These are phyloP conservation scores for Aspergillus pseudoglaucus DNA, from an alignment of 2,329 filamentous ascomycete species.

Conservation along the genomic window DNA sequence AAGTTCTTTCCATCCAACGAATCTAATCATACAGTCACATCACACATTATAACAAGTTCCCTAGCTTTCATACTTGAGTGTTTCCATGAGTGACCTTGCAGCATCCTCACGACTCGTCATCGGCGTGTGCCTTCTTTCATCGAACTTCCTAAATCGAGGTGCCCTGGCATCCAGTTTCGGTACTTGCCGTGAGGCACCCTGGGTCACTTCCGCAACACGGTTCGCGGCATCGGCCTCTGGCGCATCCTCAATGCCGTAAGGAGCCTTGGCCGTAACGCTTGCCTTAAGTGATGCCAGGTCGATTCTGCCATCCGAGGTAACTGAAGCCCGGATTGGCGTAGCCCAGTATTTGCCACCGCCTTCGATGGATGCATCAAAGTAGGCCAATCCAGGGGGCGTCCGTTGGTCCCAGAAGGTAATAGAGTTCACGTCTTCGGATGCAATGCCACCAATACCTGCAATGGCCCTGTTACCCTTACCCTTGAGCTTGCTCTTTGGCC, in stretches of 20 bases:
- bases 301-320: conserved; percentile 42
- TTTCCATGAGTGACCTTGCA: conserved; percentile 26
- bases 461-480: conserved; percentile 27
- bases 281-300: conserved; percentile 31
- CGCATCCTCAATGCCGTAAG: conserved; percentile 32
- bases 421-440: conserved; percentile 32
- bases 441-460: conserved; percentile 37
- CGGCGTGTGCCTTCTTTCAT: conserved; percentile 3
- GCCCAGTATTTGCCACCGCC: conserved; percentile 51
- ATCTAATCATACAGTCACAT: conserved; percentile 29
- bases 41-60: neutral
- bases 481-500: conserved; percentile 36
- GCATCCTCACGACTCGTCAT: conserved; percentile 21
- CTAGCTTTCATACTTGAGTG: conserved; percentile 11
- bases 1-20: conserved; percentile 24
- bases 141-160: conserved; percentile 5
- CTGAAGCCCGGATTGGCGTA: conserved; percentile 40
- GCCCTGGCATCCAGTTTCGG: conserved; percentile 23
- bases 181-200: conserved; percentile 18
- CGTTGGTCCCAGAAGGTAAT: conserved; percentile 27
- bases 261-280: conserved; percentile 25
- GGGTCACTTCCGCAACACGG: conserved; percentile 23
- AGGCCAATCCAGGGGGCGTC: conserved; percentile 36
- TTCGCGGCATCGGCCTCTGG: conserved; percentile 18
- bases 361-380: conserved; percentile 38